These are phyloP conservation scores for Cystoderma amianthinum DNA, from an alignment of 768 basidiomycete species.

Conservation along the genomic window DNA sequence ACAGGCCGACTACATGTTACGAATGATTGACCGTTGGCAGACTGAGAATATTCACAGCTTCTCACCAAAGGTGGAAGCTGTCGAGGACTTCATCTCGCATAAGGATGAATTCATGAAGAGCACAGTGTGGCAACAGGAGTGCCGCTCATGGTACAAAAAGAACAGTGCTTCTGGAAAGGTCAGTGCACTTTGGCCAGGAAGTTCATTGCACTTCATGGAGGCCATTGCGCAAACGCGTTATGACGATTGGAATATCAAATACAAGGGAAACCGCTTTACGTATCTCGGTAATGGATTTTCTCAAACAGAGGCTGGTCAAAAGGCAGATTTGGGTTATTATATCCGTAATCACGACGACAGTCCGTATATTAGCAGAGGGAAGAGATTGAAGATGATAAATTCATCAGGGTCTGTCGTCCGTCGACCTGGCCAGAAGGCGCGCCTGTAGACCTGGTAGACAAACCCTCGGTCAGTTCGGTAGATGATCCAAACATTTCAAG, in stretches of 20 bases:
- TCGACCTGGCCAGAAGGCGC: no score
- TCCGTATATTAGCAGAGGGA: constrained; percentile 13
- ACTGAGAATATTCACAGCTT: no score
- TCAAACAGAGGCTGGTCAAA: constrained; percentile 20
- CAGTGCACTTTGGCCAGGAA: constrained; percentile 26
- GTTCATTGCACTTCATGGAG: constrained; percentile 27
- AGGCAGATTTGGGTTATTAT: constrained; percentile 25
- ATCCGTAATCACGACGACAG: constrained; percentile 16
- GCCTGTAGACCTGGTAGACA: no score
- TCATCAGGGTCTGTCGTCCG: no score
- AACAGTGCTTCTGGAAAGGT: constrained; percentile 19
- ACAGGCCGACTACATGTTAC: constrained; percentile 24
- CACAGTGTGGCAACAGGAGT: constrained; percentile 22
- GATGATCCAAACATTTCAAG: no score
- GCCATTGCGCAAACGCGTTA: no score
- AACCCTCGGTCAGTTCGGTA: no score
- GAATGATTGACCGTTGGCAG: no score
- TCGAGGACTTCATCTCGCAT: constrained; percentile 22
- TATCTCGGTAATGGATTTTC: constrained; percentile 27
- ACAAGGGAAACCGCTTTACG: constrained; percentile 24
- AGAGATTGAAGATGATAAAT: constrained; percentile 7
- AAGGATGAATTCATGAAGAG: constrained; percentile 25
- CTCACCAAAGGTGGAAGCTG: constrained; percentile 23
- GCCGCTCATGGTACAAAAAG: constrained; percentile 27
- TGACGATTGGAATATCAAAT: constrained; percentile 26